A percentile compares a stretch with the other conserved stretches of the same genome.
Evolutionary conservation across 2,329 filamentous ascomycete genomes (phyloP).

Genomic region (Byssoonygena ceratinophila): DNA sequence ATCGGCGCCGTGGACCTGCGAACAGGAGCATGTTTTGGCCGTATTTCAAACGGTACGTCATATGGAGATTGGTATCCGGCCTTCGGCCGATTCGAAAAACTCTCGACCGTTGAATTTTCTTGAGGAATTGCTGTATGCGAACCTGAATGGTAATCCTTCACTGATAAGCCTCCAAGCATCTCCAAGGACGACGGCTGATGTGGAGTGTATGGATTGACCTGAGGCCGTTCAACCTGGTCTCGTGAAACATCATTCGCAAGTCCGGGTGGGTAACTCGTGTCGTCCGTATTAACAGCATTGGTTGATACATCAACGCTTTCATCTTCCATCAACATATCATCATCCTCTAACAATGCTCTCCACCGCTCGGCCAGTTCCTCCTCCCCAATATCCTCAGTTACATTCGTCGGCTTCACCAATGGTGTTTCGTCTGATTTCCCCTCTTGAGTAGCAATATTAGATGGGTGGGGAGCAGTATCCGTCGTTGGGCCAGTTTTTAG

Average conservation of each 20-base stretch:
- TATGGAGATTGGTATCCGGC: constrained; percentile 90
- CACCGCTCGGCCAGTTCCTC: constrained; percentile 70
- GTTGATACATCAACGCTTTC: constrained; percentile 36
- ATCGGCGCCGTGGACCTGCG: constrained; percentile 32
- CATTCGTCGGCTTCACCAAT: neutral
- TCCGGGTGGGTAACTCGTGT: neutral
- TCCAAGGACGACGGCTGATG: constrained; percentile 42
- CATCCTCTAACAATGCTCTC: constrained; percentile 68
- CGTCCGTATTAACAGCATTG: neutral
- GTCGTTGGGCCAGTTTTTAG: constrained; percentile 31
- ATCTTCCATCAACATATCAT: constrained; percentile 55
- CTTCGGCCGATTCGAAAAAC: constrained; percentile 83
- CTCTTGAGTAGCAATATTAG: neutral
- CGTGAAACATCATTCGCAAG: constrained; percentile 10
- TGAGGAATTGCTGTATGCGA: neutral
- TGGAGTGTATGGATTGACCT: constrained; percentile 41
- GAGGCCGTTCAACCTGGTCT: neutral
- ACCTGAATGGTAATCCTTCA: constrained; percentile 15
- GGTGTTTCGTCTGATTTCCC: neutral
- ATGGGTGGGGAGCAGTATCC: neutral
- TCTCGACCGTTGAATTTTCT: constrained; percentile 41
- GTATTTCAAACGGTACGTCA: constrained; percentile 81
- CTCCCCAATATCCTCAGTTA: constrained; percentile 24
- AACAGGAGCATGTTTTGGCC: constrained; percentile 43
- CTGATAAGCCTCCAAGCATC: constrained; percentile 31